These are phyloP conservation scores for Nicotiana tomentosiformis DNA, from an alignment of 257 asterid species.

Conservation along the genomic window DNA sequence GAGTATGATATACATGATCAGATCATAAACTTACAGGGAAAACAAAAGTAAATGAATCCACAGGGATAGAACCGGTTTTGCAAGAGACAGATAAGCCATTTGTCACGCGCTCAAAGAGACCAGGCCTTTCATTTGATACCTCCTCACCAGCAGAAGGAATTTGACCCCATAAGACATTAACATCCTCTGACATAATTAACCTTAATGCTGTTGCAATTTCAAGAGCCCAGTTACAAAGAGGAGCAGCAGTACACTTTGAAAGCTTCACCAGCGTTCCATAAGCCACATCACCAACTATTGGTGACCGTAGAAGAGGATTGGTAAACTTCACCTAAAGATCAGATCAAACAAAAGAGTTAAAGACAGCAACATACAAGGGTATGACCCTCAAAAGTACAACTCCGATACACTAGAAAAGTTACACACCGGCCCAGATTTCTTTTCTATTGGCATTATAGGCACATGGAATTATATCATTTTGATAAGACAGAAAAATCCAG, in stretches of 20 bases:
- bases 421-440: neutral
- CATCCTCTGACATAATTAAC: slow-evolving; percentile 58
- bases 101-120: slow-evolving; percentile 80
- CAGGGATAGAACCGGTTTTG: slow-evolving; percentile 95
- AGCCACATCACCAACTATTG: slow-evolving; percentile 83
- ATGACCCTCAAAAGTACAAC: neutral
- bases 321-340: slow-evolving; percentile 62
- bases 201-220: slow-evolving; percentile 94
- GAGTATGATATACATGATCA: slow-evolving; percentile 2
- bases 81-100: slow-evolving; percentile 76
- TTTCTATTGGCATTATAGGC: neutral
- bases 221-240: slow-evolving; percentile 92
- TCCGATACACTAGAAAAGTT: neutral
- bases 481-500: neutral
- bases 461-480: neutral
- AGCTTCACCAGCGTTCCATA: slow-evolving; percentile 82
- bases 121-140: slow-evolving; percentile 49
- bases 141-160: slow-evolving; percentile 63
- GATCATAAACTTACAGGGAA: slow-evolving; percentile 62
- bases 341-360: neutral
- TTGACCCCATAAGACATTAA: slow-evolving; percentile 51
- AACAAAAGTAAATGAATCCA: slow-evolving; percentile 84
- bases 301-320: slow-evolving; percentile 68
- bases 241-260: slow-evolving; percentile 73
- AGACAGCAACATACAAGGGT: neutral